phyloP scores from a whole-genome alignment of 345 rosid genomes.

The sweet orange (Citrus sinensis) region DNA sequence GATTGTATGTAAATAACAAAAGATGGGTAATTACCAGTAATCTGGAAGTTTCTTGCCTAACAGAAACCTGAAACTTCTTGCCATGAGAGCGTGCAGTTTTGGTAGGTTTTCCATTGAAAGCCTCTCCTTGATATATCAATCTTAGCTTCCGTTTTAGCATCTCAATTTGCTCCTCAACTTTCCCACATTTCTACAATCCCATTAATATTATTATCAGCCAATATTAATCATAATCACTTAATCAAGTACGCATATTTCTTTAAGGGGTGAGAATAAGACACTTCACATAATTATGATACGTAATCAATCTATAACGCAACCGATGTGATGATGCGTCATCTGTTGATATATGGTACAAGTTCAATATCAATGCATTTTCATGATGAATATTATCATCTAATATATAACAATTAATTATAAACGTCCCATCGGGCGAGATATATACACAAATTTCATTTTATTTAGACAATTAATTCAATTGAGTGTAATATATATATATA shows the following conservation, averaged over 20 bases:
- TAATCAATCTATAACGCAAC: no score
- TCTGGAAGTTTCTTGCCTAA: conserved; percentile 82
- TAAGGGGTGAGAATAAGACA: no score
- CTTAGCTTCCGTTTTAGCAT: conserved; percentile 79
- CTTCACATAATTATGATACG: no score
- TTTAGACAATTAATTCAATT: not conserved
- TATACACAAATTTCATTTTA: not conserved
- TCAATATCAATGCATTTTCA: no score
- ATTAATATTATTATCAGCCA: not conserved
- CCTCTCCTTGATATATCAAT: conserved; percentile 76
- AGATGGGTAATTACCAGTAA: conserved; percentile 46
- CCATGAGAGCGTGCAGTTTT: conserved; percentile 97
- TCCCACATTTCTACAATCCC: conserved; percentile 72
- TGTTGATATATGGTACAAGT: no score
- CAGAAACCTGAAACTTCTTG: conserved; percentile 89
- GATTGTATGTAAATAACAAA: no score
- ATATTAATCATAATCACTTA: not conserved
- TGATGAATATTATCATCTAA: not conserved
- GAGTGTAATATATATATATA: not conserved
- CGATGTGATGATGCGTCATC: no score
- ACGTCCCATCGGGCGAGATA: not conserved
- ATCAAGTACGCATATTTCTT: not conserved
- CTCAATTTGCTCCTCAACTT: conserved; percentile 74
- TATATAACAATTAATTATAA: no score
- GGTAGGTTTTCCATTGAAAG: conserved; percentile 82